Evolutionary conservation across 768 basidiomycete genomes (phyloP).

Genomic region (Trametes maxima): DNA sequence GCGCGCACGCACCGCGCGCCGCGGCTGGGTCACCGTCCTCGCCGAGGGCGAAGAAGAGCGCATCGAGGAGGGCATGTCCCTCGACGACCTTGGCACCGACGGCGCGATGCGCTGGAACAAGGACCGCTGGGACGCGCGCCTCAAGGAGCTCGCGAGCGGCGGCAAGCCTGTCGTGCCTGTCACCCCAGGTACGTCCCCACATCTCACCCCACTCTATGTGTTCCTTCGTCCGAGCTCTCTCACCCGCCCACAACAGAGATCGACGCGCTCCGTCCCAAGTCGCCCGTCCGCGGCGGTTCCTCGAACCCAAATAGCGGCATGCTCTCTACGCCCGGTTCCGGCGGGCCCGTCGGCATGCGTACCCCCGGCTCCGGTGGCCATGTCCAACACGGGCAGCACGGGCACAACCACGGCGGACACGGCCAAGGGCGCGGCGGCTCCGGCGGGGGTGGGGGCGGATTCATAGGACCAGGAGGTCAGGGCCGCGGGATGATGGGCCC

Average conservation of each 20-base stretch:
- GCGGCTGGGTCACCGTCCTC: slow-evolving; percentile 92
- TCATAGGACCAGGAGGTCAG: slow-evolving; percentile 5
- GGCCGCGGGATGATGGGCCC: slow-evolving; percentile 35
- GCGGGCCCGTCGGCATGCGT: slow-evolving; percentile 31
- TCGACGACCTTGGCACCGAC: slow-evolving; percentile 33
- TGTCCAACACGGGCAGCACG: slow-evolving; percentile 29
- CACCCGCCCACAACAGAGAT: no score
- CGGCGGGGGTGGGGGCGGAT: slow-evolving; percentile 26
- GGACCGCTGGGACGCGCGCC: slow-evolving; percentile 65
- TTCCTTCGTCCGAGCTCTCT: slow-evolving; percentile 20
- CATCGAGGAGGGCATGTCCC: slow-evolving; percentile 39
- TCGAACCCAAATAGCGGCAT: slow-evolving; percentile 30
- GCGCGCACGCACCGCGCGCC: slow-evolving; percentile 63
- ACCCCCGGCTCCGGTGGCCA: slow-evolving; percentile 15
- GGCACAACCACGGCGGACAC: neutral
- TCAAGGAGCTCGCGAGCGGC: slow-evolving; percentile 56
- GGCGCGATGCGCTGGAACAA: slow-evolving; percentile 56
- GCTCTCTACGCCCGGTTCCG: slow-evolving; percentile 15
- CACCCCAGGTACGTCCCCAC: slow-evolving; percentile 45
- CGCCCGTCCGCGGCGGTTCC: slow-evolving; percentile 57
- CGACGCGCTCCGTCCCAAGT: slow-evolving; percentile 83
- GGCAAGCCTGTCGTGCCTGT: slow-evolving; percentile 67
- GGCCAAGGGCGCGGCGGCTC: slow-evolving; percentile 8
- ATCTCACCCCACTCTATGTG: no score
- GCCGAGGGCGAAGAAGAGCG: slow-evolving; percentile 62